A percentile compares a stretch with the other conserved stretches of the same genome.
phyloP scores from a whole-genome alignment of 306 rosid genomes.

The Vigna angularis region DNA sequence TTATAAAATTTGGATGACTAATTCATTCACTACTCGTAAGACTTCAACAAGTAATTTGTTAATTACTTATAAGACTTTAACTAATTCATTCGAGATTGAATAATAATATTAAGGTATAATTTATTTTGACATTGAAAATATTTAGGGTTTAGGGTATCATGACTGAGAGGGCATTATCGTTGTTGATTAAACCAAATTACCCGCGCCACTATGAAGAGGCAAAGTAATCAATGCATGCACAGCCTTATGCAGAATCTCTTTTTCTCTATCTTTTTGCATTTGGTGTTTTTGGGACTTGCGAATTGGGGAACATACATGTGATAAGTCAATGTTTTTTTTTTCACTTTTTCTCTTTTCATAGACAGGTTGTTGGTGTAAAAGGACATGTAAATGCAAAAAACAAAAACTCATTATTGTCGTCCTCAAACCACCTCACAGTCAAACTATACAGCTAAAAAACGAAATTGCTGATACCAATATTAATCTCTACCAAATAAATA shows the following conservation, averaged over 20 bases:
- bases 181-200: neutral
- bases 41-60: no score
- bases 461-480: no score
- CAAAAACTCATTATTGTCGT: slow-evolving; percentile 41
- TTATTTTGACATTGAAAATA: no score
- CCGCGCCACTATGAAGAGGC: neutral
- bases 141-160: no score
- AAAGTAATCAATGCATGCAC: slow-evolving; percentile 17
- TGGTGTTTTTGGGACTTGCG: slow-evolving; percentile 32
- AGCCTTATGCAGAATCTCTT: slow-evolving; percentile 18
- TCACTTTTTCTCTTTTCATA: slow-evolving; percentile 30
- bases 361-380: slow-evolving; percentile 38
- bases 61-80: no score
- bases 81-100: no score
- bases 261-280: slow-evolving; percentile 22
- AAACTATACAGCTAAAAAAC: neutral
- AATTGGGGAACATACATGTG: slow-evolving; percentile 40
- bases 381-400: slow-evolving; percentile 10
- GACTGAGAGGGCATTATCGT: neutral
- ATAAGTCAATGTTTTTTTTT: slow-evolving; percentile 45
- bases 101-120: no score
- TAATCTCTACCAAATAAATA: no score
- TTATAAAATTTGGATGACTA: no score
- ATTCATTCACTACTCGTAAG: no score
- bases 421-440: slow-evolving; percentile 1